Conservation (phyloP, 2,329 filamentous ascomycete genomes). For the Scedosporium aurantiacum region DNA sequence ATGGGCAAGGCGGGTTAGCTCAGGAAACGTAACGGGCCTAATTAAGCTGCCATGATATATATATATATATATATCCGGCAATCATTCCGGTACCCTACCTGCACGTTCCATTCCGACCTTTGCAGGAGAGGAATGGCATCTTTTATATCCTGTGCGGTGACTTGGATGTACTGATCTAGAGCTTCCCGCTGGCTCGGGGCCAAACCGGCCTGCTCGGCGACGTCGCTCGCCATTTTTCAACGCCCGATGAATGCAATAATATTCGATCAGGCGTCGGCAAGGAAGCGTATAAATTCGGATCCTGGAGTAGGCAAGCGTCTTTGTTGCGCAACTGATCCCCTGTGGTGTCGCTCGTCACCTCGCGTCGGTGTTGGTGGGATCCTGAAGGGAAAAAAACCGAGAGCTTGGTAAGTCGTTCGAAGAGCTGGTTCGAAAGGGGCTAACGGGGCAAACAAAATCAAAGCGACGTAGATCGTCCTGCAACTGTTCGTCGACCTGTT, state of each 20-base stretch:
- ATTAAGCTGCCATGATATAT: not conserved
- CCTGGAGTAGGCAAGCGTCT: no score
- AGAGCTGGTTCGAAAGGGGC: not conserved
- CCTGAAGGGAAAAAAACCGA: not conserved
- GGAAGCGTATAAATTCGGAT: no score
- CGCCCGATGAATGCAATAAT: not conserved
- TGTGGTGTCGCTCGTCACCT: not conserved
- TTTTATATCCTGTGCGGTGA: slow-evolving; percentile 71
- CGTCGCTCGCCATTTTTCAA: slow-evolving; percentile 22
- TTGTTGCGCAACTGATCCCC: no score
- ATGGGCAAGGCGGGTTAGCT: not conserved
- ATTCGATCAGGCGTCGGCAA: no score
- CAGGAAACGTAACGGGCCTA: not conserved
- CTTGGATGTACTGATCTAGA: slow-evolving; percentile 76
- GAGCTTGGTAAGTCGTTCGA: not conserved
- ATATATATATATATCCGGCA: no score
- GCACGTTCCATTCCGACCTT: slow-evolving; percentile 91
- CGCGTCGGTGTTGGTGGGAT: not conserved
- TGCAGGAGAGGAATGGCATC: slow-evolving; percentile 70
- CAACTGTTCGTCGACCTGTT: not conserved
- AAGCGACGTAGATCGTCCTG: not conserved
- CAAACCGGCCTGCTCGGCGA: slow-evolving; percentile 45
- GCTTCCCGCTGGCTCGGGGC: slow-evolving; percentile 69
- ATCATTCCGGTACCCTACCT: slow-evolving; percentile 37
- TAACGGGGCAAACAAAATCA: no score